Conservation (phyloP, 805 yeast genomes). For the Candida tallmaniae region DNA sequence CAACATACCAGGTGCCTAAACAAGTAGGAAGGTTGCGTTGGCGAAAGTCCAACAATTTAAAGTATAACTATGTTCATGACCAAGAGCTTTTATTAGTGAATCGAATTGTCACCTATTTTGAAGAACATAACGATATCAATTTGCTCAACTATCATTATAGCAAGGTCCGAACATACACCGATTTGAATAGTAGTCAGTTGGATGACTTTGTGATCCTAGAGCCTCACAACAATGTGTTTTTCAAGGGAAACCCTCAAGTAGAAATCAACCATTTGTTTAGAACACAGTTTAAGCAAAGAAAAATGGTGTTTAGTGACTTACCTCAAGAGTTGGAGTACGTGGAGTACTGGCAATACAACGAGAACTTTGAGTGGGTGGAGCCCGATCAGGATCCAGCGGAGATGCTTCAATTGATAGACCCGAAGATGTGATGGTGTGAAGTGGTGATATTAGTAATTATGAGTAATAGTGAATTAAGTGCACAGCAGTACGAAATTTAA, state of each 20-base stretch:
- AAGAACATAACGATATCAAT: slow-evolving; percentile 40
- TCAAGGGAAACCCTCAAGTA: neutral
- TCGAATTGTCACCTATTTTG: slow-evolving; percentile 35
- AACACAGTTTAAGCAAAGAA: slow-evolving; percentile 20
- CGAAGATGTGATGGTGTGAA: no score
- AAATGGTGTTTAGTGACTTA: slow-evolving; percentile 34
- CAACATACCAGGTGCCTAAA: slow-evolving; percentile 9
- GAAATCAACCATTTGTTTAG: slow-evolving; percentile 17
- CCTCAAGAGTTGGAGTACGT: slow-evolving; percentile 32
- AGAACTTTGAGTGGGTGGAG: slow-evolving; percentile 38
- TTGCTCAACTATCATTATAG: slow-evolving; percentile 35
- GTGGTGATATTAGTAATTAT: no score
- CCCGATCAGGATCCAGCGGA: slow-evolving; percentile 46
- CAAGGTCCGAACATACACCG: slow-evolving; percentile 18
- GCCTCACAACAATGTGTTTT: slow-evolving; percentile 1
- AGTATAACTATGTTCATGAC: slow-evolving; percentile 23
- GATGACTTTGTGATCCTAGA: slow-evolving; percentile 23
- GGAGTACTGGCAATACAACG: slow-evolving; percentile 36
- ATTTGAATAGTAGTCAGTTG: slow-evolving; percentile 14
- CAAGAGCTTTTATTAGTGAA: slow-evolving; percentile 29
- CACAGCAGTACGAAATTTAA: no score
- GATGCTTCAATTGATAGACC: no score
- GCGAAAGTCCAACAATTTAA: slow-evolving; percentile 28
- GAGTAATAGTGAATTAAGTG: no score
- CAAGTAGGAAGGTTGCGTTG: slow-evolving; percentile 30